Conservation (phyloP, 331 rosid genomes). For the Ulmus americana region DNA sequence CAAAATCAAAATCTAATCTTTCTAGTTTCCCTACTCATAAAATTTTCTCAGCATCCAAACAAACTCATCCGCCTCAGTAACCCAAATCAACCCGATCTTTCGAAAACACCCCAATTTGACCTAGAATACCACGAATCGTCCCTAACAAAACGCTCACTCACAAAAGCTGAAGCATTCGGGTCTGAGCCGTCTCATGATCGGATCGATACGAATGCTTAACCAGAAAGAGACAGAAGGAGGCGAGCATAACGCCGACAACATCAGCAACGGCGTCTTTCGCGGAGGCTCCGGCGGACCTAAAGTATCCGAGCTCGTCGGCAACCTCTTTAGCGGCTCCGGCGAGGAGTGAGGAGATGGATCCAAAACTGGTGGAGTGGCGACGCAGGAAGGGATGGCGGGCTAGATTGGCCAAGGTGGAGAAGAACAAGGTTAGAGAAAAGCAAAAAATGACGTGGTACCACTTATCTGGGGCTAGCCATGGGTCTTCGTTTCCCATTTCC, state of each 20-base stretch:
- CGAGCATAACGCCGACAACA: constrained; percentile 51
- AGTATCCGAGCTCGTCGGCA: constrained; percentile 75
- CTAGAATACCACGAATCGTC: neutral
- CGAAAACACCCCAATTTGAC: no score
- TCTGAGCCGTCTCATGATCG: constrained; percentile 21
- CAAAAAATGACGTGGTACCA: constrained; percentile 51
- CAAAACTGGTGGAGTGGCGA: constrained; percentile 48
- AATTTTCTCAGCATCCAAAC: constrained; percentile 15
- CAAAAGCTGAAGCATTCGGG: constrained; percentile 35
- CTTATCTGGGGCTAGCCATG: constrained; percentile 69
- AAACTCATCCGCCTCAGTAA: neutral
- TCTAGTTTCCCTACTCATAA: neutral
- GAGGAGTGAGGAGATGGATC: constrained; percentile 55
- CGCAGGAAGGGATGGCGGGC: constrained; percentile 48
- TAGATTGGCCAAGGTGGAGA: constrained; percentile 39
- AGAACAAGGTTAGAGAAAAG: constrained; percentile 48
- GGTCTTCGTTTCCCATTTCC: constrained; percentile 44
- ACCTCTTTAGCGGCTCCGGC: constrained; percentile 80
- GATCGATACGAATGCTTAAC: constrained; percentile 15
- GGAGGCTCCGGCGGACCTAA: constrained; percentile 79
- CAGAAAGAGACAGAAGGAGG: constrained; percentile 37
- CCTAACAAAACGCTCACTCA: constrained; percentile 25
- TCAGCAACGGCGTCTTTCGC: constrained; percentile 63
- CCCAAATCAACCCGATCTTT: neutral
- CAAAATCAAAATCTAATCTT: constrained; percentile 1